These are phyloP conservation scores for Aureobasidium sp. DNA, from an alignment of 2,329 filamentous ascomycete species.

Conservation along the genomic window DNA sequence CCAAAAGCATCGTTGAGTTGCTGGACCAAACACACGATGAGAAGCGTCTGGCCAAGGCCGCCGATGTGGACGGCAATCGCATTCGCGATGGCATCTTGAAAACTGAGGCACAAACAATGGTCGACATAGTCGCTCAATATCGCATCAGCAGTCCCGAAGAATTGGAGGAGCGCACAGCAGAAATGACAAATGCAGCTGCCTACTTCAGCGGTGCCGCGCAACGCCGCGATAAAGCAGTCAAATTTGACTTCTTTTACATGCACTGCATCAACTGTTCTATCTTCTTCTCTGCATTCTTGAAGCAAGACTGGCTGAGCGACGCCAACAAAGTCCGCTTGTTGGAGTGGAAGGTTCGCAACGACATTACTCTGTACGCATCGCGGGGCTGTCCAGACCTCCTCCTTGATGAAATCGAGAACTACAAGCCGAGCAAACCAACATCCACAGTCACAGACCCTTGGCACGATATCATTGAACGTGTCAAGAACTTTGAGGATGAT, in stretches of 20 bases:
- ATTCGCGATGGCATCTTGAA: conserved; percentile 61
- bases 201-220: conserved; percentile 58
- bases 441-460: conserved; percentile 28
- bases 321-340: conserved; percentile 61
- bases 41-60: conserved; percentile 48
- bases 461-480: conserved; percentile 40
- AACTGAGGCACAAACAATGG: conserved; percentile 56
- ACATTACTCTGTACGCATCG: conserved; percentile 67
- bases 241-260: conserved; percentile 70
- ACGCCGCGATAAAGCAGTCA: conserved; percentile 56
- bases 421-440: conserved; percentile 45
- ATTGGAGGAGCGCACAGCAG: conserved; percentile 50
- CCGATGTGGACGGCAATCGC: conserved; percentile 53
- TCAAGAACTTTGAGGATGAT: conserved; percentile 56
- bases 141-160: conserved; percentile 45
- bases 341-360: conserved; percentile 73
- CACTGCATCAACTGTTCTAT: conserved; percentile 73
- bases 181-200: conserved; percentile 63
- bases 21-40: conserved; percentile 53
- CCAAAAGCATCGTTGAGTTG: conserved; percentile 49
- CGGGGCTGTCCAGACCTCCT: conserved; percentile 56
- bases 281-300: conserved; percentile 60
- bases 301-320: conserved; percentile 52
- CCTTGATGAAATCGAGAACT: conserved; percentile 52
- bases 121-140: conserved; percentile 52